Percentiles rank a stretch among this genome's conserved stretches.
These are phyloP conservation scores for Amoeboaphelidium protococcarum DNA, from an alignment of 371 early-diverging fungal species.

Conservation along the genomic window DNA sequence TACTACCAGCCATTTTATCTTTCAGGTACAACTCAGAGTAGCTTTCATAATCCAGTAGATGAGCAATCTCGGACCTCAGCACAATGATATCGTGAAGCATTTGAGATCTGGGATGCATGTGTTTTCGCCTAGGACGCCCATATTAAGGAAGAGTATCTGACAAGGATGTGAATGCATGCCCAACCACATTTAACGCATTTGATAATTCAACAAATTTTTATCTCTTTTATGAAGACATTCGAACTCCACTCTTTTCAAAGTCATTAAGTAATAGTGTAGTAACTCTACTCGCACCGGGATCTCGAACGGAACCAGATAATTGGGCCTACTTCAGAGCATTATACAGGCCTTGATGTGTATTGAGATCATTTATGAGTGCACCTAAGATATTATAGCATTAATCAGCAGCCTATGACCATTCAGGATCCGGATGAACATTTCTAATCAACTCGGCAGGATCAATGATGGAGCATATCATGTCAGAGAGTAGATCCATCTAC, in stretches of 20 bases:
- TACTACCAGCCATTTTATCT: constrained; percentile 76
- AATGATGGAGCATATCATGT: constrained; percentile 62
- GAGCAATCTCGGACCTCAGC: constrained; percentile 42
- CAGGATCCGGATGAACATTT: constrained; percentile 51
- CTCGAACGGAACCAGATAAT: no score
- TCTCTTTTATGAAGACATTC: constrained; percentile 35
- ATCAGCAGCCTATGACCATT: constrained; percentile 44
- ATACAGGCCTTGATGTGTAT: constrained; percentile 63
- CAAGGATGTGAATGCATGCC: constrained; percentile 31
- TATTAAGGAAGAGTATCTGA: constrained; percentile 8
- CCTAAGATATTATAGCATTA: constrained; percentile 40
- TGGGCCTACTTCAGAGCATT: no score
- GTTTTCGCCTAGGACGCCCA: background rate
- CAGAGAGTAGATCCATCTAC: constrained; percentile 74
- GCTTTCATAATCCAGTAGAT: constrained; percentile 38
- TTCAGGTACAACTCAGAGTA: constrained; percentile 54
- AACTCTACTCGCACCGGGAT: no score
- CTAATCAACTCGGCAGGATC: constrained; percentile 79
- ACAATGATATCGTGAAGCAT: constrained; percentile 42
- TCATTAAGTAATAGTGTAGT: constrained; percentile 59
- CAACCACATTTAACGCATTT: constrained; percentile 45
- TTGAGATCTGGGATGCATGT: constrained; percentile 7
- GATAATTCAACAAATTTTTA: constrained; percentile 47
- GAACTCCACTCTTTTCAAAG: constrained; percentile 83
- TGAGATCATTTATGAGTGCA: constrained; percentile 66